Conservation (phyloP, 768 basidiomycete species). For the Obba rivulosa region DNA sequence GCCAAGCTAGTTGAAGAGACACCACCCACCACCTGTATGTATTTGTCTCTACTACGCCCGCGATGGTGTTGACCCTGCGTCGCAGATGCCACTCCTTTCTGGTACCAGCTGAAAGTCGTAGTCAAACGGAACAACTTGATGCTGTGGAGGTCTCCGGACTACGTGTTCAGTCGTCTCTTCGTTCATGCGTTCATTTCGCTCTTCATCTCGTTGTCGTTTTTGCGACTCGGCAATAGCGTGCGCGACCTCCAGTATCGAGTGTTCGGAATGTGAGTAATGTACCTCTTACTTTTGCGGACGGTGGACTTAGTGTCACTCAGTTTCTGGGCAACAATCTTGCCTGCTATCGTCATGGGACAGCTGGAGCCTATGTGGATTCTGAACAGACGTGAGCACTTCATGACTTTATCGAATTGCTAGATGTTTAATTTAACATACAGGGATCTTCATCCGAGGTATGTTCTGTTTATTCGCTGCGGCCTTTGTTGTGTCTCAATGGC, state of each 20-base stretch:
- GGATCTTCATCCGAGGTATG: conserved; percentile 30
- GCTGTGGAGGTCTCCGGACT: conserved; percentile 81
- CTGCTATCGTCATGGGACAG: conserved; percentile 74
- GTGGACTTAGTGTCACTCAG: conserved; percentile 24
- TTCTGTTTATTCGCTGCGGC: neutral
- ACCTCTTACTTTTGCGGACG: neutral
- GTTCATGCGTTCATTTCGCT: conserved; percentile 67
- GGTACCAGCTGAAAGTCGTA: conserved; percentile 68
- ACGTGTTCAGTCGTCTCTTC: conserved; percentile 79
- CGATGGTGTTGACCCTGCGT: neutral
- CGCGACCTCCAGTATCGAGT: conserved; percentile 75
- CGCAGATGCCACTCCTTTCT: conserved; percentile 69
- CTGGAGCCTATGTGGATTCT: conserved; percentile 81
- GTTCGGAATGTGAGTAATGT: conserved; percentile 60
- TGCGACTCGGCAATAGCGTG: conserved; percentile 60
- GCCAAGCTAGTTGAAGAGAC: conserved; percentile 12
- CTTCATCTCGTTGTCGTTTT: conserved; percentile 72
- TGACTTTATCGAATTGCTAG: neutral
- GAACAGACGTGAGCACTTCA: conserved; percentile 41
- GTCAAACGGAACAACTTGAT: conserved; percentile 60
- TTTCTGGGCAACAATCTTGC: conserved; percentile 63
- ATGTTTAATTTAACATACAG: conserved; percentile 13
- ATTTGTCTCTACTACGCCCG: neutral
- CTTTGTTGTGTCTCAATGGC: neutral
- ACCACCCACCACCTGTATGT: conserved; percentile 17